phyloP scores from a whole-genome alignment of 1,284 basidiomycete species.

The Bjerkandera adusta region DNA sequence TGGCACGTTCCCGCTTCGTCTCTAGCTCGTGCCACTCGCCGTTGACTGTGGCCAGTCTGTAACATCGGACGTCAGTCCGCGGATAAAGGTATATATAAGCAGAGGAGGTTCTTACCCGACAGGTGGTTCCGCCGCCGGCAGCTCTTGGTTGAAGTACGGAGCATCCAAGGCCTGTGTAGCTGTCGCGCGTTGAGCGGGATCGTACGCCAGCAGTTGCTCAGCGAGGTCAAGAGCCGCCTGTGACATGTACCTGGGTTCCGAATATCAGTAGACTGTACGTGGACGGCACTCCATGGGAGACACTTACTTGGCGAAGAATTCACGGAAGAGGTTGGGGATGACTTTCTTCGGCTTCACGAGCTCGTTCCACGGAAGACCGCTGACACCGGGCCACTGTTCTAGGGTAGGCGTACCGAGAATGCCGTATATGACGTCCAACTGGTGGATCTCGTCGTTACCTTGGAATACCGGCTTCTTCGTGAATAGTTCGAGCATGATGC shows the following conservation, averaged over 20 bases:
- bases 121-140: conserved; percentile 74
- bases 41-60: conserved; percentile 69
- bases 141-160: conserved; percentile 82
- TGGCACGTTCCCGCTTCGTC: conserved; percentile 81
- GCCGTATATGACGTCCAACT: conserved; percentile 90
- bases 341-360: conserved; percentile 87
- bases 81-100: conserved; percentile 8
- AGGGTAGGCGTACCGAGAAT: conserved; percentile 87
- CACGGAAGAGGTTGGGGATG: conserved; percentile 72
- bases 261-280: background rate
- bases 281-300: too few relatives aligned
- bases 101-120: conserved; percentile 61
- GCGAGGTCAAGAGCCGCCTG: conserved; percentile 85
- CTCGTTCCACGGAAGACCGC: conserved; percentile 95
- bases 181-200: conserved; percentile 77
- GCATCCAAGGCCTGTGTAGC: conserved; percentile 80
- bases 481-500: conserved; percentile 98
- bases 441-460: conserved; percentile 96
- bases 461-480: conserved; percentile 95
- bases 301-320: conserved; percentile 76
- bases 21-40: conserved; percentile 97
- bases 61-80: conserved; percentile 18
- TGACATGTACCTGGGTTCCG: conserved; percentile 67
- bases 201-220: conserved; percentile 77
- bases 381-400: conserved; percentile 82